These are phyloP conservation scores for Fraxinus greggii DNA, from an alignment of 305 asterid genomes.

Conservation along the genomic window DNA sequence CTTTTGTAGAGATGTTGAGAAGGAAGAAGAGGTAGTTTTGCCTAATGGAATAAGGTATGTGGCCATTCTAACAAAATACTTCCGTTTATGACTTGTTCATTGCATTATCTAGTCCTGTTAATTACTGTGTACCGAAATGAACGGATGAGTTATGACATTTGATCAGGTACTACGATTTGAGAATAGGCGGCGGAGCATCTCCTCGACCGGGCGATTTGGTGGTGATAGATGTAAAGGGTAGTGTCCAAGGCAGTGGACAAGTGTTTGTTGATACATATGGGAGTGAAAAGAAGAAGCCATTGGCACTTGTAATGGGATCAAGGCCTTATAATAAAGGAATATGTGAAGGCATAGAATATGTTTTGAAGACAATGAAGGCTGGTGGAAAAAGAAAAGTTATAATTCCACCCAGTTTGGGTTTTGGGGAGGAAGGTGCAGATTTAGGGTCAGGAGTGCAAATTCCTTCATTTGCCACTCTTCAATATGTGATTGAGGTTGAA, in stretches of 20 bases:
- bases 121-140: neutral
- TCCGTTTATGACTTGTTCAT: neutral
- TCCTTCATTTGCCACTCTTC: constrained; percentile 73
- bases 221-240: constrained; percentile 76
- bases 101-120: too few relatives aligned
- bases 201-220: constrained; percentile 69
- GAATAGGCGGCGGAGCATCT: constrained; percentile 66
- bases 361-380: constrained; percentile 58
- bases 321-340: constrained; percentile 75
- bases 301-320: constrained; percentile 79
- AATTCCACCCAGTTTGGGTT: constrained; percentile 60
- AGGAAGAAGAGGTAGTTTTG: constrained; percentile 68
- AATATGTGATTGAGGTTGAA: constrained; percentile 63
- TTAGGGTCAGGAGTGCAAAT: constrained; percentile 62
- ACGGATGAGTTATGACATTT: neutral
- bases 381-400: constrained; percentile 72
- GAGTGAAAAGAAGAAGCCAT: constrained; percentile 48
- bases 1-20: constrained; percentile 64
- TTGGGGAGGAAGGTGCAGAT: constrained; percentile 82
- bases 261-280: constrained; percentile 65
- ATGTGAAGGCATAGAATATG: constrained; percentile 75
- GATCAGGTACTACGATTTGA: constrained; percentile 55
- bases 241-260: constrained; percentile 47
- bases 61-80: neutral
- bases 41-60: constrained; percentile 73